These are phyloP conservation scores for Phytophthora macrochlamydospora DNA, from an alignment of 352 stramenopile genomes.

Conservation along the genomic window DNA sequence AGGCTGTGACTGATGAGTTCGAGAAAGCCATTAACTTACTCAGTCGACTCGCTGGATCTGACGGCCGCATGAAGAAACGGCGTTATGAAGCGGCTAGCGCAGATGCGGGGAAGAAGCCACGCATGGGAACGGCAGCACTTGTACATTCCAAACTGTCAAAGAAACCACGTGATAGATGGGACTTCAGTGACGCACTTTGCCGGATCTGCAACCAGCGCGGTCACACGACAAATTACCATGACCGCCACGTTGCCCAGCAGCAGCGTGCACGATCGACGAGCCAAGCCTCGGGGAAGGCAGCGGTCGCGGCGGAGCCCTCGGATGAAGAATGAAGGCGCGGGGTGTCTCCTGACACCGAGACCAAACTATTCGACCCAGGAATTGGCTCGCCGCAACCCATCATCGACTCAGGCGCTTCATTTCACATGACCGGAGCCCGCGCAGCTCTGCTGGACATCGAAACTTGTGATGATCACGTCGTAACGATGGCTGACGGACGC, in stretches of 20 bases:
- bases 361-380: constrained; percentile 2
- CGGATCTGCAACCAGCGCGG: background rate
- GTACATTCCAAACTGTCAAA: background rate
- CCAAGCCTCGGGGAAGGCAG: background rate
- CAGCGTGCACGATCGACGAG: background rate
- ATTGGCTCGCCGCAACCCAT: background rate
- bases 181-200: constrained; percentile 1
- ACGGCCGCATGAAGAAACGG: constrained; percentile 3
- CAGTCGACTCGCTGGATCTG: background rate
- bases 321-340: constrained; percentile 7
- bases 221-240: constrained; percentile 13
- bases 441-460: background rate
- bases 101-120: background rate
- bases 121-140: background rate
- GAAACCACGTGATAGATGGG: background rate
- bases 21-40: background rate
- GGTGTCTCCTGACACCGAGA: constrained; percentile 9
- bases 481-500: constrained; percentile 1
- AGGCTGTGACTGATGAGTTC: constrained; percentile 3
- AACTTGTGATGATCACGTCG: background rate
- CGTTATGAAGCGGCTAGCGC: background rate
- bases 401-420: constrained; percentile 4
- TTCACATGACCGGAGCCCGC: constrained; percentile 6
- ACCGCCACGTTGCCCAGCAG: constrained; percentile 3
- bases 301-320: background rate